Evolutionary conservation across 257 asterid species (phyloP).

Genomic region (Perilla frutescens): DNA sequence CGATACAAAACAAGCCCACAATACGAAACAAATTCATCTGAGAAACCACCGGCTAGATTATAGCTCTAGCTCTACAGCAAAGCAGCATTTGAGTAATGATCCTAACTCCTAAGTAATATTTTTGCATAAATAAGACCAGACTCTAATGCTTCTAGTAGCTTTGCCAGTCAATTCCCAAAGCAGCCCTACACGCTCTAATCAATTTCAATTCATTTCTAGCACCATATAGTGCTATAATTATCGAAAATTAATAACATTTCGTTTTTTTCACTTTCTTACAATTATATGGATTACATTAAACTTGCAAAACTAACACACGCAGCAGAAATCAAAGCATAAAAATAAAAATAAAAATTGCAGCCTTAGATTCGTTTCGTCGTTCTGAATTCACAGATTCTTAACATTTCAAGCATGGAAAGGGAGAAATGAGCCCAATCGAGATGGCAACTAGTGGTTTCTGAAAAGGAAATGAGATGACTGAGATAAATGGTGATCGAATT

Average conservation of each 20-base stretch:
- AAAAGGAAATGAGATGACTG: background rate
- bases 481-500: no score
- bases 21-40: background rate
- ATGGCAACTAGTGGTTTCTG: background rate
- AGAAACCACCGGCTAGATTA: background rate
- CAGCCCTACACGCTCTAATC: background rate
- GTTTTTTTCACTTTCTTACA: background rate
- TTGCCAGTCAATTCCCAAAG: background rate
- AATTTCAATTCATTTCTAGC: background rate
- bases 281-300: no score
- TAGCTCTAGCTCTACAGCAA: background rate
- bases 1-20: background rate
- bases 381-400: conserved; percentile 10
- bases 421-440: background rate
- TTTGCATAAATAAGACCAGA: background rate
- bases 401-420: background rate
- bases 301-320: background rate
- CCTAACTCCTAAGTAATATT: no score
- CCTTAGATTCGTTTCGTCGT: background rate
- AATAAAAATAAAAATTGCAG: background rate
- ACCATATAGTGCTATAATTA: background rate
- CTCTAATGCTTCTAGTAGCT: background rate
- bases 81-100: background rate
- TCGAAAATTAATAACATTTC: background rate
- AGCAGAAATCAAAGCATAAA: background rate